These are phyloP conservation scores for Penstemon newberryi DNA, from an alignment of 257 asterid species.

Conservation along the genomic window DNA sequence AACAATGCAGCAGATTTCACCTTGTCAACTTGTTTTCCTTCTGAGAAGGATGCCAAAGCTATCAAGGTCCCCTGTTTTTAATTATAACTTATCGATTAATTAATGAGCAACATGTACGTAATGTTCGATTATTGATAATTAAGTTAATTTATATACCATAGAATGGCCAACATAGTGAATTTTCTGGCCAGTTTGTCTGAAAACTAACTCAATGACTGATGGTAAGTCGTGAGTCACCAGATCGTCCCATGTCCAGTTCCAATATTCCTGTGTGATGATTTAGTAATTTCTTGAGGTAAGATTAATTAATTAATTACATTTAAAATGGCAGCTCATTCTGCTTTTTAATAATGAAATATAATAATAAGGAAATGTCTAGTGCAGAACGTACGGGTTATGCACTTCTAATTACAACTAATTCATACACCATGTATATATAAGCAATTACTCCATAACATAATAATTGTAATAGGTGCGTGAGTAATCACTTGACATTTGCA, in stretches of 20 bases:
- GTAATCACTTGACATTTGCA: too few relatives aligned
- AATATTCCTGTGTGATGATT: constrained; percentile 36
- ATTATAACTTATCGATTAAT: not conserved
- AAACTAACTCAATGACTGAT: constrained; percentile 37
- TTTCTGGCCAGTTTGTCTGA: constrained; percentile 44
- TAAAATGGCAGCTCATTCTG: too few relatives aligned
- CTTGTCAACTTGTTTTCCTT: constrained; percentile 47
- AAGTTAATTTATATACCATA: constrained; percentile 37
- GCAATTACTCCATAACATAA: too few relatives aligned
- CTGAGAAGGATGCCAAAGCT: constrained; percentile 56
- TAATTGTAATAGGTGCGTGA: too few relatives aligned
- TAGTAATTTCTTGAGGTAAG: not conserved
- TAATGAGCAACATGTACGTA: not conserved
- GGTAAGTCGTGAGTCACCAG: constrained; percentile 47
- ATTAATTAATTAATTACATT: too few relatives aligned
- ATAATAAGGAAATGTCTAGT: too few relatives aligned
- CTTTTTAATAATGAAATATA: too few relatives aligned
- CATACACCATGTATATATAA: too few relatives aligned
- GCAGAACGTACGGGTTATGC: too few relatives aligned
- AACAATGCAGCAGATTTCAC: constrained; percentile 68
- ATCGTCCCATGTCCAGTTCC: constrained; percentile 75
- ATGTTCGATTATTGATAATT: not conserved
- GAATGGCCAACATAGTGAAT: constrained; percentile 61
- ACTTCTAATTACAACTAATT: too few relatives aligned
- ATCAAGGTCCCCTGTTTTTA: constrained; percentile 63